Evolutionary conservation across 2,329 filamentous ascomycete species (phyloP).

Genomic region (Apiospora arundinis): DNA sequence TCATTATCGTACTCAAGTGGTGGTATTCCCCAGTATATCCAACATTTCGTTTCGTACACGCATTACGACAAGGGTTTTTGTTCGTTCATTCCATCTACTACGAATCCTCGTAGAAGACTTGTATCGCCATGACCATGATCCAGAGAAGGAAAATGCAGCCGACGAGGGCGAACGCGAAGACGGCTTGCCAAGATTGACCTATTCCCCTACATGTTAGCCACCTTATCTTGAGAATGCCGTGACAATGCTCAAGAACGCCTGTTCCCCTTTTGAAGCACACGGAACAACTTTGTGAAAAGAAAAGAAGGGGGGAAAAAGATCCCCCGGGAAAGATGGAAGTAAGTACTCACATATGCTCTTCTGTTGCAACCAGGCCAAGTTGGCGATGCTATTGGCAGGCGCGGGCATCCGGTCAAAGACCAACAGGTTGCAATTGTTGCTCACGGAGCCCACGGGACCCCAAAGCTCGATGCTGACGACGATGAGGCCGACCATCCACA

Average conservation of each 20-base stretch:
- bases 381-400: conserved; percentile 56
- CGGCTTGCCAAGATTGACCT: conserved; percentile 69
- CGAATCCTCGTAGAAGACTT: conserved; percentile 58
- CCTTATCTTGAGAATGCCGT: neutral
- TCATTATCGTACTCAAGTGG: neutral
- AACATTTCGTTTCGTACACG: neutral
- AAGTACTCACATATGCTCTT: conserved; percentile 62
- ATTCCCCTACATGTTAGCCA: neutral
- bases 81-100: neutral
- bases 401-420: conserved; percentile 58
- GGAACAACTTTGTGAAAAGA: no score
- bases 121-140: conserved; percentile 72
- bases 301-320: no score
- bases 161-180: conserved; percentile 67
- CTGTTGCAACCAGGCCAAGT: conserved; percentile 70
- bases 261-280: neutral
- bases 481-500: conserved; percentile 72
- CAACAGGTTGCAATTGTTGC: conserved; percentile 62
- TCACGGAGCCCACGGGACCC: conserved; percentile 65
- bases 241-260: neutral
- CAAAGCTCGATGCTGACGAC: conserved; percentile 68
- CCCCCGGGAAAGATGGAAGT: neutral
- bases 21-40: neutral
- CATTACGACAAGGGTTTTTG: neutral
- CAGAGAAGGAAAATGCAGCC: conserved; percentile 68